Base-by-base conservation (phyloP, 768 basidiomycete species). In the Terana coerulea region DNA sequence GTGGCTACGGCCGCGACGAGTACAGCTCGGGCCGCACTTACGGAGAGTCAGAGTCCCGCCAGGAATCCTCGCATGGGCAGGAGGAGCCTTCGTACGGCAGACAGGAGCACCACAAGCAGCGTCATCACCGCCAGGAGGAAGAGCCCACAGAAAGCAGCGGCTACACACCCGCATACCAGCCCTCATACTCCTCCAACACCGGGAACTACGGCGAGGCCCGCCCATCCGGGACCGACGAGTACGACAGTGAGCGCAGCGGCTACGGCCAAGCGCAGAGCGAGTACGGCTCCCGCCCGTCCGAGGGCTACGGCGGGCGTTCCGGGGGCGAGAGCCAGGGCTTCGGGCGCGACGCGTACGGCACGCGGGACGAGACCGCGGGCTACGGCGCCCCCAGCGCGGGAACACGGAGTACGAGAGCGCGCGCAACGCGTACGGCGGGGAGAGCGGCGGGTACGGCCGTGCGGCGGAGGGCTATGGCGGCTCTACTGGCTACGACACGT, bases 131-230 rank as follows among this genome's bases (percentile, higher is more conserved):
- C 25, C 11, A 31, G 5, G 2, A 22, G 28, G 28, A 29, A 4
- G 30, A 50, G 22, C n/a, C 29, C 42, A 14, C 3, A 11, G 50
- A 19, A 25, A 26, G 31, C 17, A 22, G 50, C 31, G 50, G 50
- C 3, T 51, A 51, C 42, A 30, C 21, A 12, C 50, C 50, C 12
- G 43, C 50, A 3, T 51, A 51, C 50, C 50, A 51, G 28, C 50
- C 29, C 14, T 19, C 50, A 7, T 51, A 44, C 31, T 11, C 17
- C 17, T 14, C 3, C 12, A 6, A 29, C 17, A 14, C 47, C 10
- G 42, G 28, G n/a, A 15, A n/a, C n/a, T 25, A 22, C 42, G 42
- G 42, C 24, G 42, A 26, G 19, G 24, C 15, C 39, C 15, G 17
- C 17, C 15, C 10, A 8, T n/a, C 15, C 19, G 19, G 11, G 42